Evolutionary conservation across 306 rosid genomes (phyloP), one percentile per base, ranked within the genome.

Genomic region (Ammopiptanthus mongolicus): DNA sequence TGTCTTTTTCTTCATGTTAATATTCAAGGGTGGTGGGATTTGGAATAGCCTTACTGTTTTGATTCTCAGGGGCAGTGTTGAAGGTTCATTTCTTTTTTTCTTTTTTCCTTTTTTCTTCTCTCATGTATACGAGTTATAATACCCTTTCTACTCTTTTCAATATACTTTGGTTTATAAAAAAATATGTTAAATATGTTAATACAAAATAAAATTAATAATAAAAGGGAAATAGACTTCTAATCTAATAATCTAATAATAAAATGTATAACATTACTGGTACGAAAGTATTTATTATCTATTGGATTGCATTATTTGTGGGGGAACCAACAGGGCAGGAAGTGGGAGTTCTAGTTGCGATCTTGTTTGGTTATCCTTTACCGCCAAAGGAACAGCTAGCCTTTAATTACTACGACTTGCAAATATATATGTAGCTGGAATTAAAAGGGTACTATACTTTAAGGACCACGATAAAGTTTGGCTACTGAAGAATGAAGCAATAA

Each of bases 381-480:
- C 48, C 39, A 61, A 59, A 18, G 10, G 61, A 60, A 47, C n/a
- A 31, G 31, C 69, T 8, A 31, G 31, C 69, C 50, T 63, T 63
- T 37, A 63, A 36, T 11, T 62, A 33, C 41, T 46, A 13, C 70
- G 55, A 74, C 13, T 74, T 60, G 69, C 37, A 22, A 29, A 46
- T 74, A n/a, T n/a, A n/a, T n/a, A n/a, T n/a, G n/a, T n/a, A 59
- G 78, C 18, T 60, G 70, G 61, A 31, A n/a, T n/a, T n/a, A n/a
- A 73, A 47, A 46, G 51, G 78, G 25, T 42, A 69, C 48, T 18
- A 46, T 62, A 48, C 62, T 74, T 74, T 48, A 61, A 74, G 78
- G 78, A 74, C 78, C 71, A 74, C 78, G 18, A 19, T 31, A 74
- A 74, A 61, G 71, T 74, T 74, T 33, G 21, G 58, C 10, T 7